Evolutionary conservation across 2,329 filamentous ascomycete species (phyloP).

Genomic region (Neofusicoccum laricinum): DNA sequence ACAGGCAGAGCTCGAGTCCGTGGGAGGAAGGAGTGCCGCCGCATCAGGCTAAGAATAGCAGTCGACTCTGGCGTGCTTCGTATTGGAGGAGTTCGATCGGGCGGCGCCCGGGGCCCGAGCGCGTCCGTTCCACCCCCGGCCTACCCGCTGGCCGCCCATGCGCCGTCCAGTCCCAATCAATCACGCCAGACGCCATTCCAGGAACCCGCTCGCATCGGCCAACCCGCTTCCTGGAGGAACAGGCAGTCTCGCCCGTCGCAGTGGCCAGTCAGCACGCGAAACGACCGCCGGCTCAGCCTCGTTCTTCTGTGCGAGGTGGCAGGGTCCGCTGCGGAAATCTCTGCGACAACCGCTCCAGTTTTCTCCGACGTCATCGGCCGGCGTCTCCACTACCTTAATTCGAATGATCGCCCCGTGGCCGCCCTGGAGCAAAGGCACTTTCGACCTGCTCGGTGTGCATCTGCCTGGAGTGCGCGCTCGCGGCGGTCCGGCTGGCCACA

Average conservation of each 20-base stretch:
- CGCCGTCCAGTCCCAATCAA: constrained; percentile 1
- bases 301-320: background rate
- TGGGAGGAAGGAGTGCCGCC: background rate
- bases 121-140: background rate
- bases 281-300: too few relatives aligned
- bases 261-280: too few relatives aligned
- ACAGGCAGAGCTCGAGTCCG: background rate
- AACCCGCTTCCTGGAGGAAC: too few relatives aligned
- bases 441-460: background rate
- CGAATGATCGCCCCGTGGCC: background rate
- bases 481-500: background rate
- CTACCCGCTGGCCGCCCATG: background rate
- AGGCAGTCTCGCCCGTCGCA: too few relatives aligned
- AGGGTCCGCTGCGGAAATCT: background rate
- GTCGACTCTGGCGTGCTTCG: background rate
- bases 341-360: constrained; percentile 5
- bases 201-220: too few relatives aligned
- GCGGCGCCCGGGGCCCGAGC: background rate
- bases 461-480: too few relatives aligned
- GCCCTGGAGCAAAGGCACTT: background rate
- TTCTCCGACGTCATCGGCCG: constrained; percentile 1
- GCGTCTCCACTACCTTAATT: constrained; percentile 2
- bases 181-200: background rate
- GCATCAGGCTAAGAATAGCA: background rate
- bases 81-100: background rate